Evolutionary conservation across 2,329 filamentous ascomycete species (phyloP).

Genomic region (Paramyrothecium roridum): DNA sequence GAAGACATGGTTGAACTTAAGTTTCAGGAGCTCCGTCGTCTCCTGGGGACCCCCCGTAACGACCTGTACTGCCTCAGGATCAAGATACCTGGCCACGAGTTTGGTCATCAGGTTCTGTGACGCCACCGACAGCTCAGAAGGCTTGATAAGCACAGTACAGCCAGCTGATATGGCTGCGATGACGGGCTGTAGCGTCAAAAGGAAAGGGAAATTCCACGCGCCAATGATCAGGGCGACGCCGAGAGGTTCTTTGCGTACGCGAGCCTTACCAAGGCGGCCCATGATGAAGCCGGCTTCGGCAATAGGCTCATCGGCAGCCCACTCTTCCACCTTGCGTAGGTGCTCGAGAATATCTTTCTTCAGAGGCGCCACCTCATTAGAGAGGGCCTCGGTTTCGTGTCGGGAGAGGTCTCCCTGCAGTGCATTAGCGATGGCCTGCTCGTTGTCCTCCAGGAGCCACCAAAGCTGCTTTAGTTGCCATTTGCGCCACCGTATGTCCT

Average conservation of each 20-base stretch:
- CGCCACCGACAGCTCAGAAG: background rate
- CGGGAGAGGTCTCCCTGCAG: background rate
- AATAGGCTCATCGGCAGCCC: background rate
- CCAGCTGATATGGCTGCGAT: background rate
- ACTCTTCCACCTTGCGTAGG: background rate
- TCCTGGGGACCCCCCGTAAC: background rate
- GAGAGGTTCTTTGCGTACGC: background rate
- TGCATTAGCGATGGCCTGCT: background rate
- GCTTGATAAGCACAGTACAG: background rate
- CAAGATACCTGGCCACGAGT: background rate
- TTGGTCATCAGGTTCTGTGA: background rate
- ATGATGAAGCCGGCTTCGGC: background rate
- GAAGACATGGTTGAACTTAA: background rate
- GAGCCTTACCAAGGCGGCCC: background rate
- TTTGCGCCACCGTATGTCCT: background rate
- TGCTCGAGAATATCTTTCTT: too few species aligned
- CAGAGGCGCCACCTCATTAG: too few species aligned
- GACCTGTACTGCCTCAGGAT: background rate
- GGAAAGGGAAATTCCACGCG: background rate
- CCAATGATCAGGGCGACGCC: background rate
- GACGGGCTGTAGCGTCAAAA: background rate
- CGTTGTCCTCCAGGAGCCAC: background rate
- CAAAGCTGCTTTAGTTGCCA: background rate
- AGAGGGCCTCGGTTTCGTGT: background rate
- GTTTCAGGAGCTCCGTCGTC: background rate